These are phyloP conservation scores for Kluyveromyces dobzhanskii DNA, from an alignment of 805 yeast species.

Conservation along the genomic window DNA sequence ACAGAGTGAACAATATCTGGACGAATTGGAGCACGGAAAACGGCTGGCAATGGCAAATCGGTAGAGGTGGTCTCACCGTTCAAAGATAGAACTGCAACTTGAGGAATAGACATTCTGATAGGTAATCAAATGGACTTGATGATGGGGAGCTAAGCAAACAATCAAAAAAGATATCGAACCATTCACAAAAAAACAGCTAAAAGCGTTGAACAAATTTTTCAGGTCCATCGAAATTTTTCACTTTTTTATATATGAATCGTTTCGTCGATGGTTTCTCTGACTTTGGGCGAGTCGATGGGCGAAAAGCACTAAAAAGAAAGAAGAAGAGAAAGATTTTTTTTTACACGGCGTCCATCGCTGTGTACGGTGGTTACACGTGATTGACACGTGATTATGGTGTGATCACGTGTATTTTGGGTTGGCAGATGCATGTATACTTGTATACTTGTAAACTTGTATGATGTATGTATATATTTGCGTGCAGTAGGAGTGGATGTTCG, in stretches of 20 bases:
- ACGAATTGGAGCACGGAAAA: constrained; percentile 99
- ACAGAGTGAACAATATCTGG: constrained; percentile 99
- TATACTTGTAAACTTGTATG: too few relatives aligned
- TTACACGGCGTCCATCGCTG: neutral
- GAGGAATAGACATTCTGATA: constrained; percentile 70
- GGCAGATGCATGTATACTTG: too few relatives aligned
- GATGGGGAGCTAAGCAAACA: neutral
- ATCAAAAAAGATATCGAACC: neutral
- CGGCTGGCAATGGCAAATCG: constrained; percentile 93
- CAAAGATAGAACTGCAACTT: constrained; percentile 88
- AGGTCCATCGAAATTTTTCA: constrained; percentile 4
- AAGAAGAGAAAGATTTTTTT: neutral
- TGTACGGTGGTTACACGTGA: neutral
- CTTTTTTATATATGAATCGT: constrained; percentile 4
- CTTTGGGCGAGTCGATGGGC: too few relatives aligned
- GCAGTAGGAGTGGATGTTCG: too few relatives aligned
- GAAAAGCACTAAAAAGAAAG: too few relatives aligned
- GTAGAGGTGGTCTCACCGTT: constrained; percentile 80
- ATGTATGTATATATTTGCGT: too few relatives aligned
- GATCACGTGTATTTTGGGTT: too few relatives aligned
- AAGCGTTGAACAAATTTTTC: too few relatives aligned
- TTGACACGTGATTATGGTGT: neutral
- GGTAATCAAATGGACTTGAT: constrained; percentile 4
- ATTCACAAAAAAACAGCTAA: too few relatives aligned
- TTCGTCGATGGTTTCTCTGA: neutral